Evolutionary conservation across 495 filamentous ascomycete species (phyloP).

Genomic region (Trichodelitschia bisporula): DNA sequence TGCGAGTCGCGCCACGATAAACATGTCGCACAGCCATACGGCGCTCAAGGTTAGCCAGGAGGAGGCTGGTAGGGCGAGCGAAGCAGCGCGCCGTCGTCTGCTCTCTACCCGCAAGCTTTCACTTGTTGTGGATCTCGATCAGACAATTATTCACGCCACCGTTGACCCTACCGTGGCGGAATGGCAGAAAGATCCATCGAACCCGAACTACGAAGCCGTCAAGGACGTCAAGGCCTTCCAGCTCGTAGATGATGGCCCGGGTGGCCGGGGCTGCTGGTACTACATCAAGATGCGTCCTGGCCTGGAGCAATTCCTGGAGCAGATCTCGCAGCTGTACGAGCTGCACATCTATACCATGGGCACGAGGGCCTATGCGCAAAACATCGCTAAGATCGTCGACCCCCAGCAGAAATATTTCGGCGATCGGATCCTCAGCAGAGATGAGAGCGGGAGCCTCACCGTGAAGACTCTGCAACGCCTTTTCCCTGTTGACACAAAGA

Average conservation of each 20-base stretch:
- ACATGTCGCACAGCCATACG: slow-evolving; percentile 79
- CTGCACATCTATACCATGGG: slow-evolving; percentile 99
- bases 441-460: slow-evolving; percentile 82
- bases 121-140: slow-evolving; percentile 88
- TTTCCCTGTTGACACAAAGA: slow-evolving; percentile 93
- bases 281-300: slow-evolving; percentile 98
- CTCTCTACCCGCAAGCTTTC: slow-evolving; percentile 61
- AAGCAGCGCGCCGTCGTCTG: slow-evolving; percentile 62
- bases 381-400: slow-evolving; percentile 83
- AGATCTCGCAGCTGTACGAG: slow-evolving; percentile 64
- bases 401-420: slow-evolving; percentile 76
- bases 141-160: slow-evolving; percentile 95
- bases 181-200: slow-evolving; percentile 70
- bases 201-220: slow-evolving; percentile 77
- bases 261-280: slow-evolving; percentile 60
- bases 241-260: slow-evolving; percentile 59
- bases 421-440: slow-evolving; percentile 80
- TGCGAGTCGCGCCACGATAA: slow-evolving; percentile 64
- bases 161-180: slow-evolving; percentile 91
- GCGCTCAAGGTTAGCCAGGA: slow-evolving; percentile 34
- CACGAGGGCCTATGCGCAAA: slow-evolving; percentile 76
- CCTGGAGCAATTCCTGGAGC: slow-evolving; percentile 56
- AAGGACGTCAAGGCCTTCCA: slow-evolving; percentile 74
- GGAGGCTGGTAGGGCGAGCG: slow-evolving; percentile 60
- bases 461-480: slow-evolving; percentile 75